phyloP scores from a whole-genome alignment of 1,284 basidiomycete genomes.

The Lignosus rhinocerotis region DNA sequence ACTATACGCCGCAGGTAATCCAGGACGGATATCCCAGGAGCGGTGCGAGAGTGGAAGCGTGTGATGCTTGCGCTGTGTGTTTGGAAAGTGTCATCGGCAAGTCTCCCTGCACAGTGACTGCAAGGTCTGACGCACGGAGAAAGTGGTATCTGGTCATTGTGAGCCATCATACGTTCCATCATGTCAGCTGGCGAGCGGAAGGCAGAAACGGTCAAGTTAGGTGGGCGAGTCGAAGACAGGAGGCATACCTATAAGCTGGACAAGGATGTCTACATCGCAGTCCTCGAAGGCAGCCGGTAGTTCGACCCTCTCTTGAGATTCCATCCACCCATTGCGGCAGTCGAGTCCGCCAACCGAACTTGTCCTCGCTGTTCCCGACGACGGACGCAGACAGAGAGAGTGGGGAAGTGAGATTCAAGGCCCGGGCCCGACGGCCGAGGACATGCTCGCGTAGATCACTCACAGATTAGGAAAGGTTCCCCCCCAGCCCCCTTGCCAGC shows the following conservation, averaged over 20 bases:
- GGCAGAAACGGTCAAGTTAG: slow-evolving; percentile 9
- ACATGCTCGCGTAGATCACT: slow-evolving; percentile 14
- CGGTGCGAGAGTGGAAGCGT: slow-evolving; percentile 89
- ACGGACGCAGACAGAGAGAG: slow-evolving; percentile 22
- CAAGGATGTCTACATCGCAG: slow-evolving; percentile 78
- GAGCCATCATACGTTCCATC: slow-evolving; percentile 87
- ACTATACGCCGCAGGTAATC: slow-evolving; percentile 93
- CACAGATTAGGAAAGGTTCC: slow-evolving; percentile 4
- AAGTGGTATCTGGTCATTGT: slow-evolving; percentile 92
- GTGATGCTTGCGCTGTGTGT: slow-evolving; percentile 75
- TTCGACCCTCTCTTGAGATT: slow-evolving; percentile 72
- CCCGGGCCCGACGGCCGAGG: not conserved
- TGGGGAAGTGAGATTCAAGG: slow-evolving; percentile 2
- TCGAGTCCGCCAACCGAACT: slow-evolving; percentile 31
- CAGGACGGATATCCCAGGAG: slow-evolving; percentile 81
- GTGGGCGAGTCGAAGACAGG: not conserved
- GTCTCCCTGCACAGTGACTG: slow-evolving; percentile 22
- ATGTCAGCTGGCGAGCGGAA: slow-evolving; percentile 71
- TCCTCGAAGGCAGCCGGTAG: slow-evolving; percentile 76
- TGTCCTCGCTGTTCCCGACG: slow-evolving; percentile 21
- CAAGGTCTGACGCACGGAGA: slow-evolving; percentile 59
- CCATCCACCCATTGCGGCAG: slow-evolving; percentile 76
- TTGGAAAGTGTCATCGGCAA: slow-evolving; percentile 22
- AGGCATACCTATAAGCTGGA: slow-evolving; percentile 77
- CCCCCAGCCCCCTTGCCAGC: slow-evolving; percentile 11